A percentile compares a stretch with the other conserved stretches of the same genome.
Evolutionary conservation across 106 monocot species (phyloP).

Genomic region (Phalaenopsis equestris): DNA sequence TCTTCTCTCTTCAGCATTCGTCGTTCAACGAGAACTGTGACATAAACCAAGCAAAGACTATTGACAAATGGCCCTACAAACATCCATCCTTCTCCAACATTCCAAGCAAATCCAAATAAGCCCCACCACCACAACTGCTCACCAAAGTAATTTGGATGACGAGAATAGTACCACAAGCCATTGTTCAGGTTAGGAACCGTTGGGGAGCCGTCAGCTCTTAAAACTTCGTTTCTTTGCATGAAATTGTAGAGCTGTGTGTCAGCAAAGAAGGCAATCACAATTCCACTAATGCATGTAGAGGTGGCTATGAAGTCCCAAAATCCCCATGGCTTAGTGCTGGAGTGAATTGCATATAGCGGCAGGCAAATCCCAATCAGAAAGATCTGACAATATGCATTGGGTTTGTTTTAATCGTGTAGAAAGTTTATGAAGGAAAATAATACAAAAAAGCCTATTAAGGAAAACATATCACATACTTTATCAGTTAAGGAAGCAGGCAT

Average conservation of each 20-base stretch:
- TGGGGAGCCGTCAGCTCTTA: conserved; percentile 34
- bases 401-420: not conserved
- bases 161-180: conserved; percentile 85
- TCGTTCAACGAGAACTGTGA: conserved; percentile 69
- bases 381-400: conserved; percentile 30
- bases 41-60: conserved; percentile 70
- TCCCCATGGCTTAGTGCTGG: conserved; percentile 45
- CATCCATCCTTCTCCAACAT: conserved; percentile 72
- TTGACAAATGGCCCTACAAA: conserved; percentile 71
- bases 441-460: not conserved
- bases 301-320: conserved; percentile 45
- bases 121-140: conserved; percentile 99
- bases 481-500: too few relatives aligned
- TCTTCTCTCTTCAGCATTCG: conserved; percentile 64
- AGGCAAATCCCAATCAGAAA: conserved; percentile 90
- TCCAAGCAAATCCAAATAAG: conserved; percentile 60
- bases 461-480: too few relatives aligned
- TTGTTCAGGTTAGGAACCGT: conserved; percentile 47
- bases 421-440: conserved; percentile 1
- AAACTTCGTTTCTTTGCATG: conserved; percentile 38
- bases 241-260: conserved; percentile 82
- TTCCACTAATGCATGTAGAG: conserved; percentile 47
- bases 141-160: conserved; percentile 93
- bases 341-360: conserved; percentile 79
- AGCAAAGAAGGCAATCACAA: conserved; percentile 67